Evolutionary conservation across 768 basidiomycete species (phyloP).

Genomic region (Boletus pseudo-olivaceus): DNA sequence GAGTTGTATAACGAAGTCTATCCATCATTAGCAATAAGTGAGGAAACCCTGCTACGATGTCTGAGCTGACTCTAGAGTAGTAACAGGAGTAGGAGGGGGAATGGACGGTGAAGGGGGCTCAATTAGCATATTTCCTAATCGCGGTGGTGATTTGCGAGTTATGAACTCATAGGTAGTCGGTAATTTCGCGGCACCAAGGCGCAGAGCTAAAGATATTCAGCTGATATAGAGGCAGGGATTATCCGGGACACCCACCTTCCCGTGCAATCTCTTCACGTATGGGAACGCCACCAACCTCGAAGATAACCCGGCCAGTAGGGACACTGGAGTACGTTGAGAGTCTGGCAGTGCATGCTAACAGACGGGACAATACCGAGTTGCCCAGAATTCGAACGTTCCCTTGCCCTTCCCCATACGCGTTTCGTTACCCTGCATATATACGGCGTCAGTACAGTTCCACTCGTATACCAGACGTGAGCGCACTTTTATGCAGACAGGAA

Average conservation of each 20-base stretch:
- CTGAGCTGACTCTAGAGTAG: constrained; percentile 8
- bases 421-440: constrained; percentile 75
- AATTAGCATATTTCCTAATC: constrained; percentile 66
- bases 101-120: constrained; percentile 30
- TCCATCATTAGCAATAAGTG: neutral
- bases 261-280: constrained; percentile 91
- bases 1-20: neutral
- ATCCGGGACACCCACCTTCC: constrained; percentile 55
- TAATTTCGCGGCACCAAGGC: constrained; percentile 82
- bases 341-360: neutral
- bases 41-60: constrained; percentile 4
- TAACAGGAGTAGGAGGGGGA: constrained; percentile 10
- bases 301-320: constrained; percentile 83
- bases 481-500: constrained; percentile 96
- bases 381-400: constrained; percentile 97
- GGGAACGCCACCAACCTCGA: constrained; percentile 88
- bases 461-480: constrained; percentile 9
- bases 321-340: constrained; percentile 48
- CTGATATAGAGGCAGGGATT: neutral
- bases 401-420: constrained; percentile 99
- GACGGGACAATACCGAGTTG: constrained; percentile 62
- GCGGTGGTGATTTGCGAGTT: constrained; percentile 59
- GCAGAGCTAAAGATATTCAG: constrained; percentile 56
- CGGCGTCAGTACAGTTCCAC: neutral
- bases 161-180: constrained; percentile 90